A percentile compares a stretch with the other conserved stretches of the same genome.
These are phyloP conservation scores for Lecanicillium sp. DNA, from an alignment of 2,329 filamentous ascomycete species.

Conservation along the genomic window DNA sequence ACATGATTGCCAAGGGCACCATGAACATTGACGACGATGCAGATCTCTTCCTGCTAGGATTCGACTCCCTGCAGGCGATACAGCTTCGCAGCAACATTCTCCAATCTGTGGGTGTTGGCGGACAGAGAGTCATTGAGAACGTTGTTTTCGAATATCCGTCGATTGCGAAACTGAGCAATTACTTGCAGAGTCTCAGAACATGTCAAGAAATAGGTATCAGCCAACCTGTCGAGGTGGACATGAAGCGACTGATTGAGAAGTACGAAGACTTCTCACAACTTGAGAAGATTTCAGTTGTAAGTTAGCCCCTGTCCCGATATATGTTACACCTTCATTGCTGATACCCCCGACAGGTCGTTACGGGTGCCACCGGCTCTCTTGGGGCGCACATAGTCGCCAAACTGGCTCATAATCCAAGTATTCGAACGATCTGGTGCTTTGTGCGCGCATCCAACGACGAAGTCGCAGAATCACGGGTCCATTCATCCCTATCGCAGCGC, in stretches of 20 bases:
- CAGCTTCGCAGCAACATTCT: constrained; percentile 45
- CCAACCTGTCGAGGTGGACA: constrained; percentile 19
- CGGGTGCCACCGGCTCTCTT: constrained; percentile 57
- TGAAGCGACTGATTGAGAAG: constrained; percentile 16
- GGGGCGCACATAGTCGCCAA: constrained; percentile 53
- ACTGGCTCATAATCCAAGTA: constrained; percentile 48
- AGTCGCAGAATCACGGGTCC: too few species aligned
- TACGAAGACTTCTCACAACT: constrained; percentile 8
- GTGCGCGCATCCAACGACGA: constrained; percentile 30
- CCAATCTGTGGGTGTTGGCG: constrained; percentile 39
- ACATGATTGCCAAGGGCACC: background rate
- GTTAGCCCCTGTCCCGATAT: background rate
- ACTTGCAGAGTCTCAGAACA: constrained; percentile 33
- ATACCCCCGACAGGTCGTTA: constrained; percentile 34
- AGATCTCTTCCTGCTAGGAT: constrained; percentile 51
- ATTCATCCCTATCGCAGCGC: too few species aligned
- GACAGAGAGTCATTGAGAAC: constrained; percentile 42
- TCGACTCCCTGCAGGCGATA: constrained; percentile 53
- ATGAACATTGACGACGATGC: constrained; percentile 30
- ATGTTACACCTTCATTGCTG: constrained; percentile 3
- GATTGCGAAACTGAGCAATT: constrained; percentile 33
- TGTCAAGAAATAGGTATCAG: constrained; percentile 21
- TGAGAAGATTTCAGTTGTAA: constrained; percentile 14
- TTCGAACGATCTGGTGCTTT: constrained; percentile 45
- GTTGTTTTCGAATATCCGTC: constrained; percentile 52